Evolutionary conservation across 352 stramenopile species (phyloP), one percentile per base, ranked within the genome.

Genomic region (Globisporangium takayamanum): DNA sequence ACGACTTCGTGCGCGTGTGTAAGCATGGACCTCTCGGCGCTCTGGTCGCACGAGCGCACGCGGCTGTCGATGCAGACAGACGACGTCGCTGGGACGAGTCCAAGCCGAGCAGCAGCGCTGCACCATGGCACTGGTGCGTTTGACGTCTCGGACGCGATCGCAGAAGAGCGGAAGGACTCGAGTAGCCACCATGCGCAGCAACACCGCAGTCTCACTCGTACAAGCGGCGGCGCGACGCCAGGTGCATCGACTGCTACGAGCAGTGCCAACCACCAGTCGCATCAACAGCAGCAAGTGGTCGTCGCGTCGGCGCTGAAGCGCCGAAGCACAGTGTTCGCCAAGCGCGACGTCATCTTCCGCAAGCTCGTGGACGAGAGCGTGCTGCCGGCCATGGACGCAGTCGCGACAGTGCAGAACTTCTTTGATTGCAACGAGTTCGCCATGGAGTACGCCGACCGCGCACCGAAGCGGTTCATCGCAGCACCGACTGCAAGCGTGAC

Each of bases 401-500:
- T 42, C 4, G 16, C 56, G 2, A 39, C 59, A 0, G 37, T 62
- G 2, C 46, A 60, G 25, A 57, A 56, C 6, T 60, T 72, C n/a
- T 66, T 63, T 20, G 65, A 73, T 47, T 62, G 49, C 44, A 88
- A 88, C 50, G 76, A 85, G 54, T 87, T 88, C 45, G 77, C 78
- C 5, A 78, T 84, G 39, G 78, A 88, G 47, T 88, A 83, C 52
- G 73, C 76, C 0, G 74, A 83, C 26, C 72, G 70, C 30, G 78
- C 72, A 10, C 60, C 71, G 4, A 59, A 62, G 20, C 63, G 66
- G 14, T 67, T 64, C 37, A 46, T 49, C n/a, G 46, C 36, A 8
- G 5, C 30, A 44, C 18, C 22, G 28, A 52, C 0, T 39, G 37
- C 54, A 12, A 60, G 50, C 41, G 3, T 28, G 20, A 54, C 49